A percentile compares a stretch with the other conserved stretches of the same genome.
Conservation (phyloP, 768 basidiomycete species). For the Leccinum barrowsii region DNA sequence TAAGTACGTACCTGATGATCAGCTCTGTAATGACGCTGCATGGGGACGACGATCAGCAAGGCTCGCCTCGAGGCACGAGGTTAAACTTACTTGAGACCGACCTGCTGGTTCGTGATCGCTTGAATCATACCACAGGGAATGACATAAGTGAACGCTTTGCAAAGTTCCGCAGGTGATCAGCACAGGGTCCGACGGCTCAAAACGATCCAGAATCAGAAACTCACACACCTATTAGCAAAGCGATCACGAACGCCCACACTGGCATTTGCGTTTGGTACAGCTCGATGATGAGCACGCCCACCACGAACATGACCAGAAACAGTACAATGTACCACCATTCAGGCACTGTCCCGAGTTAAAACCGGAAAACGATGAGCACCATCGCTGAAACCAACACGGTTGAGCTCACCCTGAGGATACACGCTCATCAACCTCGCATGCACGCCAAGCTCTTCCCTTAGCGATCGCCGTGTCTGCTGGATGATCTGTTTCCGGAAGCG, state of each 20-base stretch:
- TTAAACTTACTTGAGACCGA: constrained; percentile 48
- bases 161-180: background rate
- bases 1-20: constrained; percentile 51
- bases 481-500: constrained; percentile 80
- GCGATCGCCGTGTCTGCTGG: constrained; percentile 62
- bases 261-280: constrained; percentile 73
- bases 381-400: background rate
- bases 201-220: background rate
- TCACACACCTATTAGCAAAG: constrained; percentile 47
- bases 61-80: background rate
- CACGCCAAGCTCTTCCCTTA: constrained; percentile 78
- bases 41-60: background rate
- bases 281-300: constrained; percentile 68
- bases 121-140: constrained; percentile 56
- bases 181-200: background rate
- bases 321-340: constrained; percentile 82
- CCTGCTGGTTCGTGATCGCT: constrained; percentile 78
- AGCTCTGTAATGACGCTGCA: constrained; percentile 70
- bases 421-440: constrained; percentile 80
- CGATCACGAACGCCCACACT: constrained; percentile 64
- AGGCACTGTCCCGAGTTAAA: constrained; percentile 48
- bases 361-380: background rate
- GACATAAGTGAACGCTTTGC: constrained; percentile 41
- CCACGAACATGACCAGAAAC: constrained; percentile 66
- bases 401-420: constrained; percentile 47